Conservation (phyloP, 345 rosid species). For the Boechera divaricarpa region DNA sequence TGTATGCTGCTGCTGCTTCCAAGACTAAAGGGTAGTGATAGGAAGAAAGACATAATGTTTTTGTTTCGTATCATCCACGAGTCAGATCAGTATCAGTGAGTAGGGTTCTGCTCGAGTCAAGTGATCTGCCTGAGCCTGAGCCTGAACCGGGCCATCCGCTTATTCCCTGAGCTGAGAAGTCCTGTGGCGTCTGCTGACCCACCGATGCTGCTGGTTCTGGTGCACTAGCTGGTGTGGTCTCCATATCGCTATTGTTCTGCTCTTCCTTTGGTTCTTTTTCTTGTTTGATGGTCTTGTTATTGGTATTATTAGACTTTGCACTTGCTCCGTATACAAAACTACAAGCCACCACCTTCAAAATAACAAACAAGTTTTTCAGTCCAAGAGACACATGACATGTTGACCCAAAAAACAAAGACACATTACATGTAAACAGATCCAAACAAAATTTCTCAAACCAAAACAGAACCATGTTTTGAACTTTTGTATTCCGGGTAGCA, state of each 20-base stretch:
- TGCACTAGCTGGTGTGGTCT: slow-evolving; percentile 44
- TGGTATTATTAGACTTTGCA: slow-evolving; percentile 49
- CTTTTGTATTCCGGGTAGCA: neutral
- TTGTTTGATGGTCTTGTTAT: slow-evolving; percentile 47
- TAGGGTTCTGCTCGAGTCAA: slow-evolving; percentile 69
- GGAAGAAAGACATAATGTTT: slow-evolving; percentile 14
- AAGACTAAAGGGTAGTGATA: slow-evolving; percentile 24
- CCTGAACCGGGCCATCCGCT: slow-evolving; percentile 63
- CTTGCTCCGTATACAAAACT: slow-evolving; percentile 75
- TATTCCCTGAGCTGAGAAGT: slow-evolving; percentile 55
- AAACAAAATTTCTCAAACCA: neutral
- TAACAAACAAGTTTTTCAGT: slow-evolving; percentile 13
- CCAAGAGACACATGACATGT: neutral
- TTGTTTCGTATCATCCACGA: slow-evolving; percentile 62
- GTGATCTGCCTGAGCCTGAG: slow-evolving; percentile 43
- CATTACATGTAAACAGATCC: neutral
- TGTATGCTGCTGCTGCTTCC: slow-evolving; percentile 60
- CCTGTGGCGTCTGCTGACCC: slow-evolving; percentile 49
- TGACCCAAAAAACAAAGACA: neutral
- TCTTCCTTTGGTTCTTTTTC: slow-evolving; percentile 58
- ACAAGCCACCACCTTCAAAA: slow-evolving; percentile 81
- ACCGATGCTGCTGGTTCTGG: slow-evolving; percentile 43
- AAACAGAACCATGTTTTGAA: neutral
- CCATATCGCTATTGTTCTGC: slow-evolving; percentile 43
- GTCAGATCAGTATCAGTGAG: slow-evolving; percentile 90